Base-by-base conservation (phyloP, 2,329 filamentous ascomycete genomes). In the Geosmithia flava region DNA sequence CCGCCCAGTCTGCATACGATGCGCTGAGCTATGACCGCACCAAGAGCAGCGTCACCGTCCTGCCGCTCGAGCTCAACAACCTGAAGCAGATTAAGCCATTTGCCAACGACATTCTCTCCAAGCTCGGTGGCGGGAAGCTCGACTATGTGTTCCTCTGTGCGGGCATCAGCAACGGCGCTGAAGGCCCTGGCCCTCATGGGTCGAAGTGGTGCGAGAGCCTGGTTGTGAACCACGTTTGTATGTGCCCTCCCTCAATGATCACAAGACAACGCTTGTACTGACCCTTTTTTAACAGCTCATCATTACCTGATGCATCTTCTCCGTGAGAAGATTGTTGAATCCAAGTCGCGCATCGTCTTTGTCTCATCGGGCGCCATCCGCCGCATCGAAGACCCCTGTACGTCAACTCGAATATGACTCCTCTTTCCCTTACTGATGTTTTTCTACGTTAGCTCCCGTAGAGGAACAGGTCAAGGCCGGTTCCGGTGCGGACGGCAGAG, bases 181-280 rank as follows among this genome's bases (percentile, higher is more conserved):
- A 64, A 10, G 56, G 60, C 13, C 60, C 63, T 8, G 63, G 64
- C 0, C 62, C 66, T 0, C 53, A 65, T 47, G 68, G 68, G 2
- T 70, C 67, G 1, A 68, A 68, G 54, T 77, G 74, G 74, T 71
- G 68, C 54, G 70, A 76, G 56, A 40, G 64, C 0, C 66, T 70
- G 29, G 57, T 76, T 16, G 72, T 78, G 19, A 78, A 78, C 51
- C 72, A 76, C 49, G 61, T 76, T 8, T 69, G 73, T 76, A 47
- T n/a, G n/a, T n/a, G n/a, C n/a, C n/a, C n/a, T n/a, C n/a, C n/a
- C n/a, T n/a, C n/a, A n/a, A n/a, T n/a, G n/a, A n/a, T n/a, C n/a
- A n/a, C n/a, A n/a, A n/a, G n/a, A n/a, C n/a, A n/a, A n/a, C n/a
- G n/a, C n/a, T n/a, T n/a, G n/a, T n/a, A n/a, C n/a, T n/a, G n/a